Conservation (phyloP, 2,329 filamentous ascomycete species). For the Scedosporium aurantiacum region DNA sequence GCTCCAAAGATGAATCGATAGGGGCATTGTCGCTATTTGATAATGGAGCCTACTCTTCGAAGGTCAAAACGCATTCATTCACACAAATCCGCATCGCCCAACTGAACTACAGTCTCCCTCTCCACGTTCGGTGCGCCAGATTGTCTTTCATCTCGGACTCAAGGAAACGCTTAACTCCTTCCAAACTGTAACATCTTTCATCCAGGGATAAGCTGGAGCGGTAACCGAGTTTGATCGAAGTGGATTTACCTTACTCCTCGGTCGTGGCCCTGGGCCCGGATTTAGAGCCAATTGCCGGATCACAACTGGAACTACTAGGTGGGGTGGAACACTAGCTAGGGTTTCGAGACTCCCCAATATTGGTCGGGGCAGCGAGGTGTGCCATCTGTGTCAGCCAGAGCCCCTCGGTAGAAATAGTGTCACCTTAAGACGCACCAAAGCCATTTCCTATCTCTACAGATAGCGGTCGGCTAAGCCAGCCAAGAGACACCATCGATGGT, state of each 20-base stretch:
- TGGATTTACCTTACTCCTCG: conserved; percentile 42
- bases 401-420: too few species aligned
- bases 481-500: neutral
- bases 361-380: too few species aligned
- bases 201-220: conserved; percentile 42
- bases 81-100: conserved; percentile 9
- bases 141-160: conserved; percentile 34
- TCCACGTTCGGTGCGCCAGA: conserved; percentile 38
- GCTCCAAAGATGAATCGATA: conserved; percentile 25
- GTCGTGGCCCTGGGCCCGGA: conserved; percentile 25
- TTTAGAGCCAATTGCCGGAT: conserved; percentile 37
- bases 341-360: neutral
- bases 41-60: conserved; percentile 25
- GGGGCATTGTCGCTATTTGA: conserved; percentile 43
- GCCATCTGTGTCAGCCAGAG: too few species aligned
- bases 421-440: too few species aligned
- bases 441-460: too few species aligned
- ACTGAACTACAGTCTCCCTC: conserved; percentile 33
- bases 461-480: too few species aligned
- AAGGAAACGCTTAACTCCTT: conserved; percentile 39
- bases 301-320: neutral
- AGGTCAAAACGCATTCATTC: neutral
- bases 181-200: conserved; percentile 39
- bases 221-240: conserved; percentile 33
- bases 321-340: neutral